These are phyloP conservation scores for Claviceps monticola DNA, from an alignment of 2,329 filamentous ascomycete genomes.

Conservation along the genomic window DNA sequence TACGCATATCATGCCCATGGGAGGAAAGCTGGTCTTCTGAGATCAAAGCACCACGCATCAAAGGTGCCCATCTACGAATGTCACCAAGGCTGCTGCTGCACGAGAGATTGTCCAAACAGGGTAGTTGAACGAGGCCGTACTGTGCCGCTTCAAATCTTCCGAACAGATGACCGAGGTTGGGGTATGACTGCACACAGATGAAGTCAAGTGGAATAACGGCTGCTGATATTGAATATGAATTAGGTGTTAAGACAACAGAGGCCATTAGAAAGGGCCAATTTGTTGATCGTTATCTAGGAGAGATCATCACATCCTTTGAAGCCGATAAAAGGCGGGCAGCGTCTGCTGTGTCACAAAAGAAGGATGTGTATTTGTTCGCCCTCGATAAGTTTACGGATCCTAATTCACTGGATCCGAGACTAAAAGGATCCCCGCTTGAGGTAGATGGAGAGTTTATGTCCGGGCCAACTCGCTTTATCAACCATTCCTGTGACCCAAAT, in stretches of 20 bases:
- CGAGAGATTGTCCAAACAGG: slow-evolving; percentile 52
- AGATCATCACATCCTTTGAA: slow-evolving; percentile 50
- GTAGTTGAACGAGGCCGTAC: slow-evolving; percentile 62
- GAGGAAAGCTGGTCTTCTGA: slow-evolving; percentile 35
- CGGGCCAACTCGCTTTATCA: slow-evolving; percentile 68
- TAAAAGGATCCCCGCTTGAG: slow-evolving; percentile 42
- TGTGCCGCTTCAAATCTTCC: slow-evolving; percentile 63
- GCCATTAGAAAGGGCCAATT: slow-evolving; percentile 60
- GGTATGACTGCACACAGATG: slow-evolving; percentile 32
- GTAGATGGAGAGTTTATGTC: slow-evolving; percentile 64
- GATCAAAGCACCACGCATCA: slow-evolving; percentile 36
- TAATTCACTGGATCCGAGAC: slow-evolving; percentile 38
- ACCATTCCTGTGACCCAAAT: slow-evolving; percentile 70
- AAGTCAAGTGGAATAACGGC: background rate
- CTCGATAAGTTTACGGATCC: slow-evolving; percentile 66
- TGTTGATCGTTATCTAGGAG: slow-evolving; percentile 66
- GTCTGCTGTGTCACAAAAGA: slow-evolving; percentile 43
- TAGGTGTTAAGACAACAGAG: slow-evolving; percentile 50
- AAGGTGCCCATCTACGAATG: slow-evolving; percentile 65
- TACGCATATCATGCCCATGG: slow-evolving; percentile 55
- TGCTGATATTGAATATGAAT: background rate
- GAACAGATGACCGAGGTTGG: slow-evolving; percentile 61
- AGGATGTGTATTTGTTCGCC: slow-evolving; percentile 66
- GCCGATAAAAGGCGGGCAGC: slow-evolving; percentile 49
- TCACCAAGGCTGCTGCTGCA: slow-evolving; percentile 56